Base-by-base conservation (phyloP, 2,329 filamentous ascomycete species). In the Epichloe sibirici region DNA sequence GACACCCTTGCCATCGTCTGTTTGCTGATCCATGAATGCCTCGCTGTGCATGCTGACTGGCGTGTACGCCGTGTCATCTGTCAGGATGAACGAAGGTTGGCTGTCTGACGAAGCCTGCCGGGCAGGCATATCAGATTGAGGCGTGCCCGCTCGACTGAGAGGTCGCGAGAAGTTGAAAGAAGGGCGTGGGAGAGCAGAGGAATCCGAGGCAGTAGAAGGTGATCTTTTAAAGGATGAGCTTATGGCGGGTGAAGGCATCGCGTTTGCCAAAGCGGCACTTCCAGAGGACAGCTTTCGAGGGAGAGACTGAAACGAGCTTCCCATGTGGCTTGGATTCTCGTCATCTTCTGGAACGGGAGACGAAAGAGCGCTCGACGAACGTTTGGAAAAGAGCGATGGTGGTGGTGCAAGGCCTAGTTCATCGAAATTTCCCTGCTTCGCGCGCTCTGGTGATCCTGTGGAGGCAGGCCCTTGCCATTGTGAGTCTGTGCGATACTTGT, bases 101-200 rank as follows among this genome's bases (percentile, higher is more conserved):
- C 82, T 86, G 60, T 87, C 83, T 5, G 76, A 81, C 21, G 83
- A 85, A 7, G 79, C 73, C 63, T 86, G 81, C 38, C 82, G 74
- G 9, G 75, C 74, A 47, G 82, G 81, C 44, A 71, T 66, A n/a
- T 85, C 79, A 58, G 76, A 70, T 45, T 62, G 70, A 15, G 80
- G 79, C 12, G 78, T 82, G 56, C 81, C 82, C 55, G 82, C 79
- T 63, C 85, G 78, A 66, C 91, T 96, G 55, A 95, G 71, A 0
- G 93, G 93, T 44, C 93, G 80, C 0, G 93, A 97, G 66, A 97
- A 97, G 69, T 98, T 97, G 70, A 94, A 91, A 0, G 86, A 82
- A 1, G 89, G 86, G 15, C 85, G 79, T 12, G 84, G 81, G 38
- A 90, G 63, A 9, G 77, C 76, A 2, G 90, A 95, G 49, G 81